Evolutionary conservation across 2,329 filamentous ascomycete genomes (phyloP).

Genomic region (Penicillium sp.): DNA sequence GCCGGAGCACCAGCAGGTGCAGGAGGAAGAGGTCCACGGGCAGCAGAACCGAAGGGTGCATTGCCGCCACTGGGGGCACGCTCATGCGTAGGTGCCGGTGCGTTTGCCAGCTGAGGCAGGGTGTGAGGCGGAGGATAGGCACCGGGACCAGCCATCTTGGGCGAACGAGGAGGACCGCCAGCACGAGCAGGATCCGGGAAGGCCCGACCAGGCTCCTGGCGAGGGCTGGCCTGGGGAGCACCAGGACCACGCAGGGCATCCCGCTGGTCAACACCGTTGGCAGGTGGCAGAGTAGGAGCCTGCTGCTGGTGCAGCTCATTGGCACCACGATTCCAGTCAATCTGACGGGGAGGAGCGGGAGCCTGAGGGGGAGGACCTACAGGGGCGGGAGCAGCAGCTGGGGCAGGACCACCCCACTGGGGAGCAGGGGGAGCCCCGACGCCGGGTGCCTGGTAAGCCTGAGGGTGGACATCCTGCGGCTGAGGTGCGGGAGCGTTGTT

Average conservation of each 20-base stretch:
- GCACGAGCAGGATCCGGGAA: slow-evolving; percentile 67
- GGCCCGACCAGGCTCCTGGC: slow-evolving; percentile 68
- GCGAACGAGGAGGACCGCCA: slow-evolving; percentile 58
- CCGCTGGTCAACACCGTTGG: slow-evolving; percentile 80
- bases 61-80: slow-evolving; percentile 34
- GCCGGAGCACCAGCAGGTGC: slow-evolving; percentile 55
- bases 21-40: slow-evolving; percentile 48
- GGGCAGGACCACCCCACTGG: slow-evolving; percentile 80
- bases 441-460: slow-evolving; percentile 83
- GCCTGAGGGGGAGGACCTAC: slow-evolving; percentile 54
- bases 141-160: slow-evolving; percentile 58
- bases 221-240: slow-evolving; percentile 74
- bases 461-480: slow-evolving; percentile 93
- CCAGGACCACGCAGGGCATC: slow-evolving; percentile 70
- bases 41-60: slow-evolving; percentile 34
- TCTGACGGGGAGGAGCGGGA: slow-evolving; percentile 65
- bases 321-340: slow-evolving; percentile 66
- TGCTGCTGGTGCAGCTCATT: slow-evolving; percentile 70
- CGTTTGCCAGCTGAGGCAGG: slow-evolving; percentile 54
- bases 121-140: slow-evolving; percentile 54
- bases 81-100: slow-evolving; percentile 47
- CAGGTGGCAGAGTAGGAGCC: slow-evolving; percentile 50
- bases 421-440: slow-evolving; percentile 82
- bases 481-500: slow-evolving; percentile 70
- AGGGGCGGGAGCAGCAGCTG: slow-evolving; percentile 67